Evolutionary conservation across 106 monocot species (phyloP), one percentile per base, ranked within the genome.

Genomic region (Dioscorea alata): DNA sequence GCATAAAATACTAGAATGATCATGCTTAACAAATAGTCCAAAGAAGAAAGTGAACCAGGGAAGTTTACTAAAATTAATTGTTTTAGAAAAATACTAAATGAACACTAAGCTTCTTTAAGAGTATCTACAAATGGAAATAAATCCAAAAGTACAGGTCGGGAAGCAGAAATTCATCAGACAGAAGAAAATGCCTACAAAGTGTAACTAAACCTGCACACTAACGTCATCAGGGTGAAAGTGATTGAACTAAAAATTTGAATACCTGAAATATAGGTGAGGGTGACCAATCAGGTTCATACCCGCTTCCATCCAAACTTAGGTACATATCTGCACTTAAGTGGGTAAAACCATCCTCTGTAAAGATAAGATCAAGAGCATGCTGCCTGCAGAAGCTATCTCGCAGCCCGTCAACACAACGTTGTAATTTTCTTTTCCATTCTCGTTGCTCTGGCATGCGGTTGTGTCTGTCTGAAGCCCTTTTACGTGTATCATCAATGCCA

Each of bases 351-450:
- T 97, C 96, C 69, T 92, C 96, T 24, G 89, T 92, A 59, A 92
- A 97, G 21, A 97, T 97, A 58, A 97, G 92, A 61, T 97, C 96
- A 72, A 97, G 92, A 61, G 96, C 96, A 83, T 97, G 91, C 64
- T 97, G 92, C 69, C 92, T 76, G 67, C 96, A 97, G 63, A 97
- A 97, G 69, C 73, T 82, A 75, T 89, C 89, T 57, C 86, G 79
- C 61, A 92, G 72, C 24, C 84, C 78, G 61, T 97, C 96, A 59
- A 97, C 96, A 64, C 65, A 70, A 4, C 82, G 81, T 60, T 89
- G 92, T 33, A 97, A 66, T 72, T 87, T 97, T 63, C 74, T 84
- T 75, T 97, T 97, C 96, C 96, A 97, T 72, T 97, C 96, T 73
- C 86, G 82, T 69, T 89, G 96, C 59, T 89, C 96, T 32, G 89